Percentiles rank a stretch among this genome's conserved stretches.
These are phyloP conservation scores for Colletotrichum musicola DNA, from an alignment of 2,329 filamentous ascomycete species.

Conservation along the genomic window DNA sequence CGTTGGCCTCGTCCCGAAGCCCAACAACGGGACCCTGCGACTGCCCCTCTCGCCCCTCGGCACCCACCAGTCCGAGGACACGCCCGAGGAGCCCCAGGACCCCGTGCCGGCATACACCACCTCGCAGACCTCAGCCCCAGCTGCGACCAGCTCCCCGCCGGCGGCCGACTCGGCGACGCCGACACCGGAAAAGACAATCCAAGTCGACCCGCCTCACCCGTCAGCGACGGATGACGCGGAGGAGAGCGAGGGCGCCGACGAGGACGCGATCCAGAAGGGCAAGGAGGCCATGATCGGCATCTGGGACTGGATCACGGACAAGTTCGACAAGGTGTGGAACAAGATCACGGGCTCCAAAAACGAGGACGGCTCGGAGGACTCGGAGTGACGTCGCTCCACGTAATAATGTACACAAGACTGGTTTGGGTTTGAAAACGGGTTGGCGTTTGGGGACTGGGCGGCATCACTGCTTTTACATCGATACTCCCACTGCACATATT, in stretches of 20 bases:
- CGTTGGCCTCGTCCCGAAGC: conserved; percentile 76
- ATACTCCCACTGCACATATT: conserved; percentile 29
- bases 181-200: conserved; percentile 31
- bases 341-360: conserved; percentile 52
- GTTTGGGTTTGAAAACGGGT: conserved; percentile 3
- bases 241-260: conserved; percentile 43
- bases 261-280: conserved; percentile 47
- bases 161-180: conserved; percentile 35
- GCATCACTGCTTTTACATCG: conserved; percentile 22
- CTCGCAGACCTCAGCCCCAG: neutral
- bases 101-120: conserved; percentile 54
- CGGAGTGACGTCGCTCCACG: conserved; percentile 15
- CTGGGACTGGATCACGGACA: conserved; percentile 66
- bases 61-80: conserved; percentile 66
- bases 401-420: neutral
- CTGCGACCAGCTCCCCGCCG: conserved; percentile 32
- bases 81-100: conserved; percentile 65
- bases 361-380: neutral
- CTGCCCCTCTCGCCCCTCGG: conserved; percentile 76
- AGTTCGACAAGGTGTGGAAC: conserved; percentile 60
- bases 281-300: conserved; percentile 50
- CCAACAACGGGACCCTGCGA: conserved; percentile 90
- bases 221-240: conserved; percentile 39
- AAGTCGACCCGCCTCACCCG: conserved; percentile 42
- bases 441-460: conserved; percentile 33